Evolutionary conservation across 805 yeast species (phyloP), one percentile per base, ranked within the genome.

Genomic region (Candida nonsorbophila): DNA sequence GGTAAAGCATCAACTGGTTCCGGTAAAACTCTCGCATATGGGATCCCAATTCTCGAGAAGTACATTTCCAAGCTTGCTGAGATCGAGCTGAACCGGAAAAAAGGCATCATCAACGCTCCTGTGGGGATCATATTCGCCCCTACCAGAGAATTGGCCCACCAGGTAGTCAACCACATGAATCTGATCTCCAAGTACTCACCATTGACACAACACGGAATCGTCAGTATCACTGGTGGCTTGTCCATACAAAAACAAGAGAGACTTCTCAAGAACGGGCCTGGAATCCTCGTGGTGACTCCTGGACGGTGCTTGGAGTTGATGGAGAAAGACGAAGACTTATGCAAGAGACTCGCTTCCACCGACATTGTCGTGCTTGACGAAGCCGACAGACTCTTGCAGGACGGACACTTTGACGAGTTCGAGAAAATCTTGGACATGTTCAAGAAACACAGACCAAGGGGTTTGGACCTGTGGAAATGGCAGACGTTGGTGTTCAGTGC

Each of bases 1-100:
- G 98, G 98, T 32, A 92, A 90, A 50, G 98, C 98, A 10, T 81
- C 92, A 7, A 92, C 98, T 1, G 98, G 98, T 53, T 84, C 95
- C 1, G 98, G 98, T 68, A 92, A 92, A 52, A 92, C 98, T 0
- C 63, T 88, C 34, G 99, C 98, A 0, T 92, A 85, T 53, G 96
- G 96, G 25, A 74, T 92, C 16, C 97, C 98, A 7, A 79, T 94
- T 16, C 54, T 92, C 36, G 95, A 90, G 48, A 73, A 68, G 35
- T 71, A 74, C 34, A 43, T 77, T 12, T 33, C 42, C 10, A 52
- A 54, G 7, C 28, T 45, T 18, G 37, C 35, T 4, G 28, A 30
- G 15, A 35, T 44, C 21, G 38, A 44, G 28, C 30, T 36, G 8
- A 40, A 42, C 20, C 28, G 27, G 4, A 27, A 41, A 6, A 42